phyloP scores from a whole-genome alignment of 306 rosid species.

The Dalbergia cultrata region DNA sequence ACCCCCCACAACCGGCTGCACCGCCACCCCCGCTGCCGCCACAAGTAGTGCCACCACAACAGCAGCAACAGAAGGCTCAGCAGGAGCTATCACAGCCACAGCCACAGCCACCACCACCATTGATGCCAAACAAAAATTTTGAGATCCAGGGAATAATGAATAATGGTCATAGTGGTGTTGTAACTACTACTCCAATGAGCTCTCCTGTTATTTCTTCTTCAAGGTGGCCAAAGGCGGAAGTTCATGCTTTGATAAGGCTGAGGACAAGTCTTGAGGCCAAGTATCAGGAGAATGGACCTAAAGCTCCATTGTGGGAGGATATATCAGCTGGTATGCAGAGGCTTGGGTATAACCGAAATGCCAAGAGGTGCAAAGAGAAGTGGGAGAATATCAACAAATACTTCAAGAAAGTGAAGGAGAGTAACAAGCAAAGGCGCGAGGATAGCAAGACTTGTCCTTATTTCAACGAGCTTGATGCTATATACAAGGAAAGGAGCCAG shows the following conservation, averaged over 20 bases:
- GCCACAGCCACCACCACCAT: not conserved
- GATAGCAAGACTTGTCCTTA: slow-evolving; percentile 85
- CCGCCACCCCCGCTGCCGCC: not conserved
- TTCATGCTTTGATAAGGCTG: slow-evolving; percentile 65
- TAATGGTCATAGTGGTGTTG: slow-evolving; percentile 17
- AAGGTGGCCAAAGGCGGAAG: slow-evolving; percentile 84
- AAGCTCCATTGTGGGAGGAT: slow-evolving; percentile 86
- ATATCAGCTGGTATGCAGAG: slow-evolving; percentile 69
- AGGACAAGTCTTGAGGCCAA: slow-evolving; percentile 60
- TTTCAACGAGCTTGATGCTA: slow-evolving; percentile 70
- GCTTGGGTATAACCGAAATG: slow-evolving; percentile 64
- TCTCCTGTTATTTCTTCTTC: slow-evolving; percentile 50
- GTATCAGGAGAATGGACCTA: slow-evolving; percentile 74
- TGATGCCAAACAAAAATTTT: not conserved
- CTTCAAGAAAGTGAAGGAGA: slow-evolving; percentile 82
- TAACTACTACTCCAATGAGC: slow-evolving; percentile 7
- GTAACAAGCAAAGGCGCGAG: slow-evolving; percentile 61
- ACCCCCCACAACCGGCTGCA: not conserved
- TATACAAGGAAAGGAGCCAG: slow-evolving; percentile 59
- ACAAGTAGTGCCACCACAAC: not conserved
- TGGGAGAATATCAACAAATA: slow-evolving; percentile 94
- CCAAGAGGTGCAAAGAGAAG: slow-evolving; percentile 88
- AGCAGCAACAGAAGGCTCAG: no score
- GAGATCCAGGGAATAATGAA: slow-evolving; percentile 43
- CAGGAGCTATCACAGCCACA: not conserved